Evolutionary conservation across 164 flowering plant genomes (phyloP).

Genomic region (Sedum album): DNA sequence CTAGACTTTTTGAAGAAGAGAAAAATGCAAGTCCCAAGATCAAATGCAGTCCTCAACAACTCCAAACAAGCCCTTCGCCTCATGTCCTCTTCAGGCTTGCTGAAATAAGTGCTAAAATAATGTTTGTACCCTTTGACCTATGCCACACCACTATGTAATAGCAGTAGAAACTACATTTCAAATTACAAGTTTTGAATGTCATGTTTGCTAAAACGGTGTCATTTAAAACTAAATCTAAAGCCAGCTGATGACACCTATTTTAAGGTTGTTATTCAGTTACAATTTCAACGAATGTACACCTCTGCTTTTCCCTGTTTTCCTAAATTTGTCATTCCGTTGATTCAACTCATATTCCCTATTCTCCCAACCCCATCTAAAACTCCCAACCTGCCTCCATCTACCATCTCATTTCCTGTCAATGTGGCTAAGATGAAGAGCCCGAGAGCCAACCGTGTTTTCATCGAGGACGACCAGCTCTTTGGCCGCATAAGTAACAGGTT

Average conservation of each 20-base stretch:
- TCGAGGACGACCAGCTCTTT: not conserved
- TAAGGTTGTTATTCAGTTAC: constrained; percentile 1
- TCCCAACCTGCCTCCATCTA: not conserved
- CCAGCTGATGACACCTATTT: not conserved
- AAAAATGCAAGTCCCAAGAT: constrained; percentile 68
- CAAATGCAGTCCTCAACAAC: constrained; percentile 64
- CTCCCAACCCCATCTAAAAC: not conserved
- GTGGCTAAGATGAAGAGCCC: constrained; percentile 6
- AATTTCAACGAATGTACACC: not conserved
- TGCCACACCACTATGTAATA: not conserved
- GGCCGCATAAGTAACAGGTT: not conserved
- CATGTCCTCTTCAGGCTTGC: constrained; percentile 45
- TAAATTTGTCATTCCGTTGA: not conserved
- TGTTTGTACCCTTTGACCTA: not conserved
- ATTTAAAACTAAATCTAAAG: not conserved
- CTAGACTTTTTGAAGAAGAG: constrained; percentile 70
- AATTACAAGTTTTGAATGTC: not conserved
- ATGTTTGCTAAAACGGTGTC: not conserved
- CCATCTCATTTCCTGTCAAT: not conserved
- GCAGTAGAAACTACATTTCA: not conserved
- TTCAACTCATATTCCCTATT: not conserved
- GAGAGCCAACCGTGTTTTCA: constrained; percentile 3
- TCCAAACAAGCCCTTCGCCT: constrained; percentile 74
- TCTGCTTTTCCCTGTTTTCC: not conserved
- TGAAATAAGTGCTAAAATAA: constrained; percentile 7